Evolutionary conservation across 345 rosid genomes (phyloP), one percentile per base, ranked within the genome.

Genomic region (Pistacia vera): DNA sequence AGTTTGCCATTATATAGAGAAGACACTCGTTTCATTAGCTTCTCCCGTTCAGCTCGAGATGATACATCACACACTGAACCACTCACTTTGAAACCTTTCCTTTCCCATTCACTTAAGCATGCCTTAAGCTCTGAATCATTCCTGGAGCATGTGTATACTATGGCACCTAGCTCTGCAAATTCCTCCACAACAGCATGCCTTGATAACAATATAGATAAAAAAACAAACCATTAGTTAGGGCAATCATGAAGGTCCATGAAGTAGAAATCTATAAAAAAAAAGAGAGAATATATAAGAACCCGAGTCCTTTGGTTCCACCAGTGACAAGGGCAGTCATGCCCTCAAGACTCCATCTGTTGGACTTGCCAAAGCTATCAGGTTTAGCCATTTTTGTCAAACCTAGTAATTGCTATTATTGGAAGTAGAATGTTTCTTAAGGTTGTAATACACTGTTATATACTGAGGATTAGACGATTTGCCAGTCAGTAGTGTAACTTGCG

Each of bases 101-200:
- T 65, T 55, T 73, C 56, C 86, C 87, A 84, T 6, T 78, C 75
- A 52, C 74, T 73, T 73, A 91, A 46, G 70, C 90, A 86, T 61
- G 84, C 71, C 5, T 82, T 77, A 11, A 93, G 78, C 80, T 84
- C 89, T 33, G 25, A 77, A 68, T 78, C 88, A 59, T 78, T 81
- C 71, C 90, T 71, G 5, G 91, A 87, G 77, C 96, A 93, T 13
- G 90, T 93, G 68, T 90, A 88, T 17, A 91, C 88, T 17, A 74
- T 68, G 5, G 94, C 92, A 13, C 97, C 96, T 22, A 90, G 81
- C 46, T 82, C 87, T 8, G 88, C 91, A 4, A 90, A 85, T 81
- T 90, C 95, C 78, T 86, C 94, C 41, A 93, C 92, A 6, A 82
- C 70, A 4, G 91, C 95, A 81, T 77, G 71, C 76, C 97, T 89